phyloP scores from a whole-genome alignment of 345 rosid genomes.

The Ailanthus altissimus region DNA sequence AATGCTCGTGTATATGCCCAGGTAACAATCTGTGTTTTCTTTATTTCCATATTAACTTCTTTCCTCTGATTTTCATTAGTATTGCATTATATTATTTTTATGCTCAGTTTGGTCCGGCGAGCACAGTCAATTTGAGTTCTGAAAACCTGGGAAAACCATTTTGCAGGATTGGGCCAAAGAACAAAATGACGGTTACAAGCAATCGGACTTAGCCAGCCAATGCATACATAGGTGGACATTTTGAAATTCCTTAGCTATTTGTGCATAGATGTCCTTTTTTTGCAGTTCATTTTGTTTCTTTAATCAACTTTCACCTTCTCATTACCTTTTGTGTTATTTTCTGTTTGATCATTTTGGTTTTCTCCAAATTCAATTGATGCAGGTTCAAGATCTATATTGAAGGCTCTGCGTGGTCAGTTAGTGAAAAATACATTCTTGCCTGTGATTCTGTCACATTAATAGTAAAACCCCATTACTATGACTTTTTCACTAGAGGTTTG shows the following conservation, averaged over 20 bases:
- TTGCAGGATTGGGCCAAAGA: constrained; percentile 77
- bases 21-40: constrained; percentile 33
- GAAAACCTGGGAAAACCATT: background rate
- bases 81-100: background rate
- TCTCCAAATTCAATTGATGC: background rate
- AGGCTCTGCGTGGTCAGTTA: constrained; percentile 87
- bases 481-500: constrained; percentile 71
- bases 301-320: background rate
- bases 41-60: background rate
- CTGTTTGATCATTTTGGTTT: background rate
- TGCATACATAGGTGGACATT: constrained; percentile 63
- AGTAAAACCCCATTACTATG: constrained; percentile 64
- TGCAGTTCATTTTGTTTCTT: background rate
- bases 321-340: background rate
- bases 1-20: constrained; percentile 78
- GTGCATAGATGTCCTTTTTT: background rate
- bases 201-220: constrained; percentile 74
- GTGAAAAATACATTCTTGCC: constrained; percentile 82
- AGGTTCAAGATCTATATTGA: constrained; percentile 86
- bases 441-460: constrained; percentile 70
- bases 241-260: background rate
- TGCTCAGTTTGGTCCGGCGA: background rate
- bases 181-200: constrained; percentile 66
- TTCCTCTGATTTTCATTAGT: background rate
- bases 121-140: background rate